phyloP scores from a whole-genome alignment of 768 basidiomycete species.

The Plicaturopsis crispa region DNA sequence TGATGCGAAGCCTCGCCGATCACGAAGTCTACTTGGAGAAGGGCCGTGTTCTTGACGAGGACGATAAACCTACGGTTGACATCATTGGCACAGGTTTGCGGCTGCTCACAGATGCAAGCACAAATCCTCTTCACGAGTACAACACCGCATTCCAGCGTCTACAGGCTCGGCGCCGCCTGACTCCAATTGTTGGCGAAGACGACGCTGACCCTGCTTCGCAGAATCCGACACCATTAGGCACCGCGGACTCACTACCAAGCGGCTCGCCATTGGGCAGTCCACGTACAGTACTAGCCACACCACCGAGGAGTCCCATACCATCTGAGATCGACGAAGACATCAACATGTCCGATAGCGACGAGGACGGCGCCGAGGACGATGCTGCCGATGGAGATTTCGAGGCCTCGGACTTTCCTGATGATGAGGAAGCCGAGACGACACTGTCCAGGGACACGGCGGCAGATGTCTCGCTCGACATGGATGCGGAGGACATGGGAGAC shows the following conservation, averaged over 20 bases:
- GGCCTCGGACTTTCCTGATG: not conserved
- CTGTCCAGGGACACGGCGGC: not conserved
- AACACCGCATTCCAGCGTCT: conserved; percentile 9
- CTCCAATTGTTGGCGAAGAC: conserved; percentile 6
- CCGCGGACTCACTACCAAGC: not conserved
- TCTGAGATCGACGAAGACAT: too few species aligned
- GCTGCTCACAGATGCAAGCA: conserved; percentile 7
- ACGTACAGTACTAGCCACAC: not conserved
- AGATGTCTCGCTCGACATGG: not conserved
- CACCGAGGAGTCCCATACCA: too few species aligned
- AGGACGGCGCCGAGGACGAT: not conserved
- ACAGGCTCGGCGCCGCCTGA: conserved; percentile 7
- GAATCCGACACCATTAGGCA: too few species aligned
- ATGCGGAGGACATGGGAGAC: not conserved
- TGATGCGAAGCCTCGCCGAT: conserved; percentile 14
- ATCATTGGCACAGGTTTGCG: conserved; percentile 11
- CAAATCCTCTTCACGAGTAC: conserved; percentile 11
- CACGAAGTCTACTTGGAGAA: conserved; percentile 15
- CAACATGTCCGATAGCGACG: not conserved
- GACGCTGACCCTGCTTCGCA: too few species aligned
- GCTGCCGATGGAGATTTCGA: too few species aligned
- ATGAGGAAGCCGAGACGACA: not conserved
- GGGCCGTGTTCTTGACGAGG: conserved; percentile 13
- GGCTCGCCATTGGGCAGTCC: not conserved
- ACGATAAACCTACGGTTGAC: conserved; percentile 11